These are phyloP conservation scores for Nitzschia inconspicua DNA, from an alignment of 108 stramenopile species.

Conservation along the genomic window DNA sequence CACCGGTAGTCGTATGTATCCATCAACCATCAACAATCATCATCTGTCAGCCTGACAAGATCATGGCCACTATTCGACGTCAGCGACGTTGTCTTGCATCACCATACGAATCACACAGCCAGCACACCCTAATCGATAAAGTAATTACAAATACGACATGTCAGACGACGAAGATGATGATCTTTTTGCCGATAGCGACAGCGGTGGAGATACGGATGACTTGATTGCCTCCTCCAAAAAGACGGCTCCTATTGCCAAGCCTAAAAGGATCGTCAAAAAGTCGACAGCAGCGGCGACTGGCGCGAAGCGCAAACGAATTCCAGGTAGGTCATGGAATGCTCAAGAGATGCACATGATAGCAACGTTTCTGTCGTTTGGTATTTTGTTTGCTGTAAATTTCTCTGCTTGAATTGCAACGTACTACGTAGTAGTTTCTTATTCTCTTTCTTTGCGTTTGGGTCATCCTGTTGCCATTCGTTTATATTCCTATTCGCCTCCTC, in stretches of 20 bases:
- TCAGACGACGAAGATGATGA: slow-evolving; percentile 71
- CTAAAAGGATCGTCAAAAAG: slow-evolving; percentile 44
- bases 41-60: too few relatives aligned
- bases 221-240: slow-evolving; percentile 48
- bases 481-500: background rate
- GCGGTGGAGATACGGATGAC: slow-evolving; percentile 77
- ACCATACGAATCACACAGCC: too few relatives aligned
- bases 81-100: too few relatives aligned
- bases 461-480: slow-evolving; percentile 1
- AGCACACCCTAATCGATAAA: too few relatives aligned
- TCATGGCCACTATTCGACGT: too few relatives aligned
- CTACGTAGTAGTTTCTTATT: background rate
- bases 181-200: slow-evolving; percentile 69
- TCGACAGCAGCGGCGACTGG: slow-evolving; percentile 14
- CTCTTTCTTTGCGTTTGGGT: background rate
- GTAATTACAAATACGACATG: slow-evolving; percentile 36
- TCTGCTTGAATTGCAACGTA: background rate
- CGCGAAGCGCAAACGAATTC: slow-evolving; percentile 36
- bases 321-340: too few relatives aligned
- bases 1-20: too few relatives aligned
- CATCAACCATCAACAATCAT: too few relatives aligned
- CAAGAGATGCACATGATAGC: too few relatives aligned
- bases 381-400: background rate
- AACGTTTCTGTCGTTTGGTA: background rate
- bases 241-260: slow-evolving; percentile 40